Conservation (phyloP, 1,139 yeast species). For the Suhomyces terraborum region DNA sequence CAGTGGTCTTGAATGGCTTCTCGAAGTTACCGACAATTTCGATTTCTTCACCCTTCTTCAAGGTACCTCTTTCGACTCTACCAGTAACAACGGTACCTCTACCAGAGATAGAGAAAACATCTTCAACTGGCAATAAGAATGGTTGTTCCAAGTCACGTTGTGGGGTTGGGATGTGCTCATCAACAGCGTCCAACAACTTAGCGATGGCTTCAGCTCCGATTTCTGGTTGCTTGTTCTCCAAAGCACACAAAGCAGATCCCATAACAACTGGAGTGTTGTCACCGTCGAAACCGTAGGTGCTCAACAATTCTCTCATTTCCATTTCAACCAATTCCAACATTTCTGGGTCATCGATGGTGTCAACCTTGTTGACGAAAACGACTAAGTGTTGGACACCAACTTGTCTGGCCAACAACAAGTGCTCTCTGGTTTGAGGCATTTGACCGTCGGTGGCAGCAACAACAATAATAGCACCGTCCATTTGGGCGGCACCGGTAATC, state of each 20-base stretch:
- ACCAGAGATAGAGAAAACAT: slow-evolving; percentile 96
- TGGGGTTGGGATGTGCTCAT: slow-evolving; percentile 95
- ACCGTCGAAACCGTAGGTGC: slow-evolving; percentile 94
- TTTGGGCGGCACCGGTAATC: slow-evolving; percentile 99
- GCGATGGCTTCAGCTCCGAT: slow-evolving; percentile 85
- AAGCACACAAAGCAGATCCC: slow-evolving; percentile 98
- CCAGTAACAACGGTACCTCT: slow-evolving; percentile 99
- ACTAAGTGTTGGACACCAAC: slow-evolving; percentile 98
- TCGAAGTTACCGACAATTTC: slow-evolving; percentile 93
- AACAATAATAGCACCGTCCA: slow-evolving; percentile 99
- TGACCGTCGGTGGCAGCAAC: slow-evolving; percentile 99
- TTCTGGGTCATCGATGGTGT: slow-evolving; percentile 96
- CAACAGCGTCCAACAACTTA: slow-evolving; percentile 89
- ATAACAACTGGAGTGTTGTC: slow-evolving; percentile 96
- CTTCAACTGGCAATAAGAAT: slow-evolving; percentile 96
- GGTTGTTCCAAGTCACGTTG: slow-evolving; percentile 94
- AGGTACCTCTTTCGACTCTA: slow-evolving; percentile 96
- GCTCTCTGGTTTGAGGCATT: slow-evolving; percentile 99
- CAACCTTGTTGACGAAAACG: slow-evolving; percentile 97
- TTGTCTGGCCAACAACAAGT: slow-evolving; percentile 96
- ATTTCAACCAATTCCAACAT: slow-evolving; percentile 99
- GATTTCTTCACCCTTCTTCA: slow-evolving; percentile 97
- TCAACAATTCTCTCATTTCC: slow-evolving; percentile 98
- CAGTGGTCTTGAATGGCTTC: slow-evolving; percentile 87
- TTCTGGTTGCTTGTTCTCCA: slow-evolving; percentile 85